Evolutionary conservation across 257 asterid species (phyloP).

Genomic region (Lycium ferocissimum): DNA sequence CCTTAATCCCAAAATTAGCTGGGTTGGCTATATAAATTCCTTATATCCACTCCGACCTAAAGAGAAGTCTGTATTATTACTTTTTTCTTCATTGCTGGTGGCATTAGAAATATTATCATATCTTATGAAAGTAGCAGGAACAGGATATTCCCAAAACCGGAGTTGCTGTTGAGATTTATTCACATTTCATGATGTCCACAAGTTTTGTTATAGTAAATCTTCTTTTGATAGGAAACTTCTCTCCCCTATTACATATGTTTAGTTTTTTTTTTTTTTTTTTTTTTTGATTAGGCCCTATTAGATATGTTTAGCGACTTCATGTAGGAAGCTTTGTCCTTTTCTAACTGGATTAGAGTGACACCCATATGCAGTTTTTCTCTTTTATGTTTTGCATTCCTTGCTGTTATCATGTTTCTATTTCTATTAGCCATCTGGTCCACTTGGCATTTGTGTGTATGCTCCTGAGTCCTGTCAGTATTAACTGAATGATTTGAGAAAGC

Average conservation of each 20-base stretch:
- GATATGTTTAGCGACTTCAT: not conserved
- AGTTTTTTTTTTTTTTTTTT: not conserved
- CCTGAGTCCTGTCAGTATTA: no score
- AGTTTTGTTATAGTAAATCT: not conserved
- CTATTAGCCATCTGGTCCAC: constrained; percentile 1
- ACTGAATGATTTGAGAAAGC: constrained; percentile 11
- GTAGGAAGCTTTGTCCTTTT: not conserved
- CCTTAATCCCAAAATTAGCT: not conserved
- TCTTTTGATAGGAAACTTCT: not conserved
- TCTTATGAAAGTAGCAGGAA: not conserved
- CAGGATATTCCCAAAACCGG: not conserved
- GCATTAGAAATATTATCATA: not conserved
- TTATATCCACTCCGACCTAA: not conserved
- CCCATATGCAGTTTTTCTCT: not conserved
- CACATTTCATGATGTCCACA: constrained; percentile 1
- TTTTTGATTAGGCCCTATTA: no score
- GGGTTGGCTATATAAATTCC: constrained; percentile 14
- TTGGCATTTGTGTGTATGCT: not conserved
- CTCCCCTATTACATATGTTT: not conserved
- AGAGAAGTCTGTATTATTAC: not conserved
- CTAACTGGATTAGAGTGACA: not conserved
- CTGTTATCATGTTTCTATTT: not conserved
- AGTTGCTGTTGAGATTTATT: constrained; percentile 2
- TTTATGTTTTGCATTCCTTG: not conserved
- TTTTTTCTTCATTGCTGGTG: not conserved